Evolutionary conservation across 345 rosid species (phyloP).

Genomic region (Boechera retrofracta): DNA sequence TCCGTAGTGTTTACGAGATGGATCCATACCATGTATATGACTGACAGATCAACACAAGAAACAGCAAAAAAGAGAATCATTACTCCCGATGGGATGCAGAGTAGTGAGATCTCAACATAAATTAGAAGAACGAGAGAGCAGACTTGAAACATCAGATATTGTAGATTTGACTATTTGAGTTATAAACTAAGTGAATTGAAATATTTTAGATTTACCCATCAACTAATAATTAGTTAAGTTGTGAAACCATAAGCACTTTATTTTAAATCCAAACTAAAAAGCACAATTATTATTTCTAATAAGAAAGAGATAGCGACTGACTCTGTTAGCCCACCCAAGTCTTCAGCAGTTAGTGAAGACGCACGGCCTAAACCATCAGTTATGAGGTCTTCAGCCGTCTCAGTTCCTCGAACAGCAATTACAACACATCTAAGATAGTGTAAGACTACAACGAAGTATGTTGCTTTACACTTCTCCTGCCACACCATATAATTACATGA

Average conservation of each 20-base stretch:
- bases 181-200: background rate
- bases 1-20: conserved; percentile 77
- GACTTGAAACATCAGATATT: conserved; percentile 1
- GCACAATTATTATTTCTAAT: background rate
- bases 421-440: conserved; percentile 75
- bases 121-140: conserved; percentile 29
- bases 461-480: conserved; percentile 83
- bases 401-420: conserved; percentile 89
- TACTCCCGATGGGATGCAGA: background rate
- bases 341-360: conserved; percentile 61
- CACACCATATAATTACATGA: conserved; percentile 22
- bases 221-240: background rate
- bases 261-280: background rate
- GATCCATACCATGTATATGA: conserved; percentile 50
- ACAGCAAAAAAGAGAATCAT: conserved; percentile 6
- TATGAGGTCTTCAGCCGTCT: conserved; percentile 95
- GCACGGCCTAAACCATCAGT: conserved; percentile 90
- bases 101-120: background rate
- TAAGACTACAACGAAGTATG: conserved; percentile 84
- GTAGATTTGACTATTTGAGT: background rate
- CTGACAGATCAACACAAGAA: conserved; percentile 37
- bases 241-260: conserved; percentile 9
- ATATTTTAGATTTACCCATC: background rate
- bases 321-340: conserved; percentile 83
- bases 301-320: conserved; percentile 44